Conservation (phyloP, 371 early-diverging fungal genomes). For the Dentiscutata heterogama region DNA sequence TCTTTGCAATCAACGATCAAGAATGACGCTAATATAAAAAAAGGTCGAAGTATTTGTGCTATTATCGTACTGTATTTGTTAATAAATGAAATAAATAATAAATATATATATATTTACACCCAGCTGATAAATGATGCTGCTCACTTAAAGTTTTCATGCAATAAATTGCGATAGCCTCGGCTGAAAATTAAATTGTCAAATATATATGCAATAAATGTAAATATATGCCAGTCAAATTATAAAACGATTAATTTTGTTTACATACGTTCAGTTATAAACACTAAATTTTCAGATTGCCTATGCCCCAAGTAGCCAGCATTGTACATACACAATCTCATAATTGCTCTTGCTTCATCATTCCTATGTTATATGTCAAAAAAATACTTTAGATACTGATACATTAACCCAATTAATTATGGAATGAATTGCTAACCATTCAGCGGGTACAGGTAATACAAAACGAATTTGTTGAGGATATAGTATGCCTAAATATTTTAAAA, state of each 20-base stretch:
- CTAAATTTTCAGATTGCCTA: constrained; percentile 23
- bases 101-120: constrained; percentile 5
- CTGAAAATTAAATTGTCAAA: not conserved
- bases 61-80: not conserved
- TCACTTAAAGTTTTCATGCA: constrained; percentile 35
- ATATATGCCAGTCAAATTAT: too few species aligned
- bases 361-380: not conserved
- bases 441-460: constrained; percentile 35
- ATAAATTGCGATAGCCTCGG: constrained; percentile 42
- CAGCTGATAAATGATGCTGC: constrained; percentile 32
- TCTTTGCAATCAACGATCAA: constrained; percentile 76
- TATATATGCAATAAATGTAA: too few species aligned
- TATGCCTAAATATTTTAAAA: not conserved
- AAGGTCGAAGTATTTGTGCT: not conserved
- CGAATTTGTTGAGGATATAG: constrained; percentile 43
- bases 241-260: too few species aligned
- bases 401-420: too few species aligned
- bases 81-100: not conserved
- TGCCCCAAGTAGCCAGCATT: constrained; percentile 35
- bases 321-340: constrained; percentile 39
- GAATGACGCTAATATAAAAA: constrained; percentile 50
- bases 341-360: constrained; percentile 34
- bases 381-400: too few species aligned
- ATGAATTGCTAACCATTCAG: not conserved
- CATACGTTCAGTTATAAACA: constrained; percentile 43